These are phyloP conservation scores for Haplographium delicatum DNA, from an alignment of 495 filamentous ascomycete genomes.

Conservation along the genomic window DNA sequence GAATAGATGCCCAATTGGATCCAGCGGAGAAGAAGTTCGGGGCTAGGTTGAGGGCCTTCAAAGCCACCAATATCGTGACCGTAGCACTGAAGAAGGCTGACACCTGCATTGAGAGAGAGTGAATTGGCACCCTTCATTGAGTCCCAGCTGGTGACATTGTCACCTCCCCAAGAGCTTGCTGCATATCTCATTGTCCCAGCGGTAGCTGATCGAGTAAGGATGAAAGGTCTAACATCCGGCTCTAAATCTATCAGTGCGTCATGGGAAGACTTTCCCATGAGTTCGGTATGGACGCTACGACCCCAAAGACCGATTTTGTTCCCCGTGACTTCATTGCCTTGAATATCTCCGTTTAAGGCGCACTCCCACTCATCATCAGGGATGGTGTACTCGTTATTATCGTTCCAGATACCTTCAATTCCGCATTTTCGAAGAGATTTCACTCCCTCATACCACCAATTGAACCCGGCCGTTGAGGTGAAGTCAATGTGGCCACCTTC, in stretches of 20 bases:
- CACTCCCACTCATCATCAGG: conserved; percentile 59
- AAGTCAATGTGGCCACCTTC: conserved; percentile 69
- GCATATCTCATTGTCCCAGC: conserved; percentile 63
- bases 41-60: conserved; percentile 61
- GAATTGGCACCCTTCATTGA: conserved; percentile 63
- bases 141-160: conserved; percentile 63
- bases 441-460: conserved; percentile 65
- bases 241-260: conserved; percentile 52
- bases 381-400: conserved; percentile 70
- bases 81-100: conserved; percentile 59
- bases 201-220: conserved; percentile 63
- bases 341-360: conserved; percentile 32
- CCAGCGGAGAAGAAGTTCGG: conserved; percentile 66
- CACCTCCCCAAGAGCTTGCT: conserved; percentile 61
- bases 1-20: conserved; percentile 64
- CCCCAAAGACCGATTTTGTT: conserved; percentile 56
- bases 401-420: conserved; percentile 70
- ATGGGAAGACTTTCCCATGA: conserved; percentile 61
- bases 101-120: conserved; percentile 58
- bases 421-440: conserved; percentile 52
- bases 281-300: conserved; percentile 56
- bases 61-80: conserved; percentile 71
- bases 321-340: neutral
- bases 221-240: conserved; percentile 53
- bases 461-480: conserved; percentile 55